These are phyloP conservation scores for Coccomyxa subellipsoidea DNA, from an alignment of 163 green algal genomes.

Conservation along the genomic window DNA sequence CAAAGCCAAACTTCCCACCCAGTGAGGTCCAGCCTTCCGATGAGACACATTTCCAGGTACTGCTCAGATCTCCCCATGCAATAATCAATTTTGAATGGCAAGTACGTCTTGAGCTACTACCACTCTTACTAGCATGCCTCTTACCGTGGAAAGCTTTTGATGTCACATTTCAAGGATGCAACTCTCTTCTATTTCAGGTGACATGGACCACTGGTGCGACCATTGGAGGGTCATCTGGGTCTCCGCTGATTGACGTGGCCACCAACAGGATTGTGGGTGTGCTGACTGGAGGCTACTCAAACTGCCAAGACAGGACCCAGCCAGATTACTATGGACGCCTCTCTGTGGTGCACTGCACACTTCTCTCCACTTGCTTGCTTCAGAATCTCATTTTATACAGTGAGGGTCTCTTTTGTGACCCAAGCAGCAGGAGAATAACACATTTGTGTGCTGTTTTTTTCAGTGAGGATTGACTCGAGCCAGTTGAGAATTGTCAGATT, in stretches of 20 bases:
- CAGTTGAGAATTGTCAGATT: background rate
- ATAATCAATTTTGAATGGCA: too few relatives aligned
- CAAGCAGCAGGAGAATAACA: too few relatives aligned
- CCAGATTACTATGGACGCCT: background rate
- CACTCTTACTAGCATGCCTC: background rate
- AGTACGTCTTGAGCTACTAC: background rate
- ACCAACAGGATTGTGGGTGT: background rate
- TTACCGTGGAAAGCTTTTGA: background rate
- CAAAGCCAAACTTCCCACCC: background rate
- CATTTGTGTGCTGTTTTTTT: background rate
- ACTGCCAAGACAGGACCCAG: background rate
- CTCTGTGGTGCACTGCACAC: background rate
- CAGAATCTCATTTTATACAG: too few relatives aligned
- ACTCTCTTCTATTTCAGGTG: background rate
- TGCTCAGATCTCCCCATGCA: background rate
- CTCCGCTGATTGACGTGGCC: background rate
- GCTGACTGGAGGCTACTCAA: slow-evolving; percentile 1
- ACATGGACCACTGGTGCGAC: background rate
- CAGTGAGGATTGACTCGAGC: background rate
- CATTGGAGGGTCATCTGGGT: background rate
- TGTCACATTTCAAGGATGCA: background rate
- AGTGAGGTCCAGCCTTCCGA: background rate
- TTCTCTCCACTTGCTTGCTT: background rate
- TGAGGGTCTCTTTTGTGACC: too few relatives aligned
- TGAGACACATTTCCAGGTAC: background rate